Conservation (phyloP, 805 yeast genomes). For the Brettanomyces naardenensis region DNA sequence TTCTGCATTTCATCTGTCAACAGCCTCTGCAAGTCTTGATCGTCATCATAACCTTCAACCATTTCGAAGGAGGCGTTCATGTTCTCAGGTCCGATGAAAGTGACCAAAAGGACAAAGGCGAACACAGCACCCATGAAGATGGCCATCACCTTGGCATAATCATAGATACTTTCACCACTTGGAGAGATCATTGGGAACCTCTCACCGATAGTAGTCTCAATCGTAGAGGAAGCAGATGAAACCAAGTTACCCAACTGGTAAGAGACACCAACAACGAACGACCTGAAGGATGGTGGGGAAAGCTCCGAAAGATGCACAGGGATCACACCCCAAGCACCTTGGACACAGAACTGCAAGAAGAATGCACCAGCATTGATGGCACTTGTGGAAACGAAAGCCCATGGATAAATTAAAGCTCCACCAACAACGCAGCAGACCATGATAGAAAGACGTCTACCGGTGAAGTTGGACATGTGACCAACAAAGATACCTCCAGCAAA, state of each 20-base stretch:
- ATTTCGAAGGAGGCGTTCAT: conserved; percentile 20
- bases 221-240: conserved; percentile 62
- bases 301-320: conserved; percentile 57
- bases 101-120: conserved; percentile 39
- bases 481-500: conserved; percentile 46
- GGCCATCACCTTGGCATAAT: conserved; percentile 58
- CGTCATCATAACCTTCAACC: conserved; percentile 14
- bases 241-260: conserved; percentile 66
- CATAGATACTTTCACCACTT: conserved; percentile 27
- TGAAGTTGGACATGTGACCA: conserved; percentile 47
- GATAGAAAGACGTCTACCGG: conserved; percentile 49
- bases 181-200: conserved; percentile 34
- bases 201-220: conserved; percentile 56
- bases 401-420: conserved; percentile 57
- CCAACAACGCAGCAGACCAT: conserved; percentile 45
- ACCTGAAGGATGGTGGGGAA: conserved; percentile 53
- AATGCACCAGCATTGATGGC: conserved; percentile 54
- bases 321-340: conserved; percentile 64
- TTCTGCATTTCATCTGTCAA: conserved; percentile 3
- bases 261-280: conserved; percentile 55
- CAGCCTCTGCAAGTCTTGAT: conserved; percentile 6
- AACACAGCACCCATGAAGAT: conserved; percentile 60
- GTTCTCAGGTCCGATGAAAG: conserved; percentile 57
- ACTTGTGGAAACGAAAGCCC: conserved; percentile 40
- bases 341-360: conserved; percentile 55